Evolutionary conservation across 176 grass and related monocot genomes (phyloP), one percentile per base, ranked within the genome.

Genomic region (Saccharum spontaneum): DNA sequence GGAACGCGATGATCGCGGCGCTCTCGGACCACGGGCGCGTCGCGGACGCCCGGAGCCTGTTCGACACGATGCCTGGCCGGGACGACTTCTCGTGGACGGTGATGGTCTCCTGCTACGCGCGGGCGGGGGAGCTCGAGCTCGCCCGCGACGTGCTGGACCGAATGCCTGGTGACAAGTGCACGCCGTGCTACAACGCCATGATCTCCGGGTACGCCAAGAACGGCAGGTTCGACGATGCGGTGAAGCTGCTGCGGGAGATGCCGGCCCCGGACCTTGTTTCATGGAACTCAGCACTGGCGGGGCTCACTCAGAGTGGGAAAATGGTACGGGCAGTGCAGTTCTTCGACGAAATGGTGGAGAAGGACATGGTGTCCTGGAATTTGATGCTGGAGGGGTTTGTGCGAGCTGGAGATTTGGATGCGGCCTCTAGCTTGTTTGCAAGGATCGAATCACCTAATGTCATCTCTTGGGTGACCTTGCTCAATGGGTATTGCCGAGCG

Each of bases 161-260:
- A 9, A 88, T 94, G 70, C 92, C 83, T 6, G 75, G 83, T 2
- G 46, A 74, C n/a, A 94, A 90, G 86, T 86, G 75, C 69, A 17
- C 79, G 3, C 64, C 72, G 5, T 90, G 92, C 86, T 94, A 88
- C 86, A 94, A 94, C 16, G 82, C 88, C 37, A 88, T 90, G 91
- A 88, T 93, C 41, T 90, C 86, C 3, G 91, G 86, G 36, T 93
- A 93, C 30, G 79, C 88, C 6, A 94, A 94, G 70, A 90, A 73
- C 6, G 77, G 79, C 20, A 86, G 79, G 70, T 94, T 83, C 1
- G 75, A 86, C 20, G 83, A 94, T 7, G 92, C 83, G 2, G 52
- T 88, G 16, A 12, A 31, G 45, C 37, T 94, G 75, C 71, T 90
- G 31, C 65, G 37, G 33, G 75, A 79, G 10, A 94, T 94, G 88